phyloP scores from a whole-genome alignment of 345 rosid species.

The Dipteronia sinensis region DNA sequence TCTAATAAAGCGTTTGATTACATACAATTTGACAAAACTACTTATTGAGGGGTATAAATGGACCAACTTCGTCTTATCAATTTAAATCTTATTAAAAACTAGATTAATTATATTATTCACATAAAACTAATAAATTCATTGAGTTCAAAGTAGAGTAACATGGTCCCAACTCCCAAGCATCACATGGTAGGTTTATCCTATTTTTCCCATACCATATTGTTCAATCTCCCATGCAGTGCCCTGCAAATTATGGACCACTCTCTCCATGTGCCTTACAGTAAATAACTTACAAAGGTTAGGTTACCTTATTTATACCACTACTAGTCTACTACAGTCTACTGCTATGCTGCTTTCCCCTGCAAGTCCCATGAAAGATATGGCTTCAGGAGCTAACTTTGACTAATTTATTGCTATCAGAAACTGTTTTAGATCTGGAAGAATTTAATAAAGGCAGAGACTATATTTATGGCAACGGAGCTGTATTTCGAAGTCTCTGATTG shows the following conservation, averaged over 20 bases:
- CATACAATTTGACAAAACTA: too few species aligned
- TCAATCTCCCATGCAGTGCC: conserved; percentile 16
- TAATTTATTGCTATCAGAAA: neutral
- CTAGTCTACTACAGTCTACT: too few species aligned
- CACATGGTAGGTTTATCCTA: conserved; percentile 6
- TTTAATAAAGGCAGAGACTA: too few species aligned
- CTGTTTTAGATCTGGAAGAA: too few species aligned
- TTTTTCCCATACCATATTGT: conserved; percentile 9
- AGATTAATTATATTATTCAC: too few species aligned
- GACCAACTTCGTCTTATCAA: too few species aligned
- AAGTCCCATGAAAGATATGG: neutral
- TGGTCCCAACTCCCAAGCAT: conserved; percentile 25
- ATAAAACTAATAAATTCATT: neutral
- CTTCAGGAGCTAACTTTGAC: neutral
- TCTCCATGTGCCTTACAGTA: conserved; percentile 6
- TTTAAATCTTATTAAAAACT: too few species aligned
- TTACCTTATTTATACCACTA: neutral
- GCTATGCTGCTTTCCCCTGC: neutral
- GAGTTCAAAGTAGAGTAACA: neutral
- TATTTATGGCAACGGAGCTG: too few species aligned
- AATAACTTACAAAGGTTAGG: neutral
- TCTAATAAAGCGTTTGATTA: too few species aligned
- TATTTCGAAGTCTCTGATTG: too few species aligned
- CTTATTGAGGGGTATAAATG: too few species aligned
- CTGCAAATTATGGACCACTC: conserved; percentile 27